Percentiles rank a stretch among this genome's conserved stretches.
Evolutionary conservation across 2,329 filamentous ascomycete species (phyloP).

Genomic region (Botrytis byssoidea): DNA sequence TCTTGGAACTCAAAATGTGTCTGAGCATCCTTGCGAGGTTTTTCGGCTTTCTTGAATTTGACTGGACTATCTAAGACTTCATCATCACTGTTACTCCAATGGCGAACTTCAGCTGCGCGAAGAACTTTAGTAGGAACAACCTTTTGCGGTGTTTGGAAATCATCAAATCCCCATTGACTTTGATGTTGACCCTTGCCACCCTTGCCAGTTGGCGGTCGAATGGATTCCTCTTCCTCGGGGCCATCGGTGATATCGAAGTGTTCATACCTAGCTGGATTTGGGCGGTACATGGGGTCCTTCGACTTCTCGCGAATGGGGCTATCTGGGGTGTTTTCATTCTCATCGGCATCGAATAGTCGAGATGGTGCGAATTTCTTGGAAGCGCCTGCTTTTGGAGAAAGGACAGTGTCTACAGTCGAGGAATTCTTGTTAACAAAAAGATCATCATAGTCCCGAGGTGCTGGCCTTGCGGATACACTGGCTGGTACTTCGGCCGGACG

Average conservation of each 20-base stretch:
- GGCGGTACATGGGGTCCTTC: conserved; percentile 50
- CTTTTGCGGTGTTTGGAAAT: conserved; percentile 83
- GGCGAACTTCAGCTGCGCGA: conserved; percentile 67
- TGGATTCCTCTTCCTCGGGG: conserved; percentile 40
- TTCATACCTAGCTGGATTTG: conserved; percentile 75
- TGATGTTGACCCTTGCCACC: conserved; percentile 57
- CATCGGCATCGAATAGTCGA: conserved; percentile 62
- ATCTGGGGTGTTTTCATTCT: conserved; percentile 46
- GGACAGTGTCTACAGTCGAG: conserved; percentile 28
- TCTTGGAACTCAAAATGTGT: conserved; percentile 83
- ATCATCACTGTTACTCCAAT: conserved; percentile 74
- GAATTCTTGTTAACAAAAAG: conserved; percentile 57
- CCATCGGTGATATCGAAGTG: conserved; percentile 82
- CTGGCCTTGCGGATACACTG: conserved; percentile 68
- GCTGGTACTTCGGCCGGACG: conserved; percentile 56
- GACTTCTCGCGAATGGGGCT: conserved; percentile 45
- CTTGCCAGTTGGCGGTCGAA: conserved; percentile 27
- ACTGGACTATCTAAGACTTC: conserved; percentile 57
- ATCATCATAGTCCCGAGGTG: conserved; percentile 65
- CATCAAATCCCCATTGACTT: conserved; percentile 83
- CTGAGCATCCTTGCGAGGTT: conserved; percentile 75
- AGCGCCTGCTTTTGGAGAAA: conserved; percentile 47
- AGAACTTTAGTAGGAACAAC: conserved; percentile 55
- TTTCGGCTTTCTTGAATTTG: conserved; percentile 57
- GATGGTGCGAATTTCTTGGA: conserved; percentile 62